phyloP scores from a whole-genome alignment of 2,329 filamentous ascomycete species.

The Xylaria sp. region DNA sequence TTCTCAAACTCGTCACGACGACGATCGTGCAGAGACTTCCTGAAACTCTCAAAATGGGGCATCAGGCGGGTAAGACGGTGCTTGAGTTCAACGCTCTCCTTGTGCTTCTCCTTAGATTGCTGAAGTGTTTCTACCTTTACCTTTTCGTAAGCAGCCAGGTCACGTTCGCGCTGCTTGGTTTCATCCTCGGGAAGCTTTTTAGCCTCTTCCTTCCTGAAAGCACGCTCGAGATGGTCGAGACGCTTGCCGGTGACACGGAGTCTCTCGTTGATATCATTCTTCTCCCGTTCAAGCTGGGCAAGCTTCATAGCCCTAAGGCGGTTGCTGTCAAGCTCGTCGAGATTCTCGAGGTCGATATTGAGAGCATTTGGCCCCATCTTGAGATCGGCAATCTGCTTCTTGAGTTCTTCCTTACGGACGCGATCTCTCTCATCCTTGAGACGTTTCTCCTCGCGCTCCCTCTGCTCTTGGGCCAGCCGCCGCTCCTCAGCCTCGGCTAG shows the following conservation, averaged over 20 bases:
- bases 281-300: constrained; percentile 94
- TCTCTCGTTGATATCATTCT: constrained; percentile 92
- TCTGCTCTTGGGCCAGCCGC: constrained; percentile 88
- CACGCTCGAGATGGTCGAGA: constrained; percentile 95
- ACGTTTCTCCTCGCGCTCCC: constrained; percentile 84
- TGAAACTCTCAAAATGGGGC: constrained; percentile 81
- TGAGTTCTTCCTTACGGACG: constrained; percentile 89
- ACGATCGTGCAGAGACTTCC: constrained; percentile 78
- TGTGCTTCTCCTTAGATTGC: constrained; percentile 86
- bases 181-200: constrained; percentile 91
- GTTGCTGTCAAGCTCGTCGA: constrained; percentile 86
- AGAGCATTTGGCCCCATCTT: constrained; percentile 81
- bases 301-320: constrained; percentile 93
- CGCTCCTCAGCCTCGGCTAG: constrained; percentile 87
- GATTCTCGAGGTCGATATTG: constrained; percentile 76
- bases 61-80: constrained; percentile 86
- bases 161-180: constrained; percentile 75
- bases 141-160: constrained; percentile 79
- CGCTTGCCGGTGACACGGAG: constrained; percentile 92
- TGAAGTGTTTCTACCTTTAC: constrained; percentile 76
- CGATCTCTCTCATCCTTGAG: constrained; percentile 85
- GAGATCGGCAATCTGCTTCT: constrained; percentile 88
- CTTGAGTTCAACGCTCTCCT: constrained; percentile 90
- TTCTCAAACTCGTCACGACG: constrained; percentile 96
- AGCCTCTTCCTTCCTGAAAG: constrained; percentile 91